These are phyloP conservation scores for Guadua angustifolia DNA, from an alignment of 176 grass and related monocot genomes.

Conservation along the genomic window DNA sequence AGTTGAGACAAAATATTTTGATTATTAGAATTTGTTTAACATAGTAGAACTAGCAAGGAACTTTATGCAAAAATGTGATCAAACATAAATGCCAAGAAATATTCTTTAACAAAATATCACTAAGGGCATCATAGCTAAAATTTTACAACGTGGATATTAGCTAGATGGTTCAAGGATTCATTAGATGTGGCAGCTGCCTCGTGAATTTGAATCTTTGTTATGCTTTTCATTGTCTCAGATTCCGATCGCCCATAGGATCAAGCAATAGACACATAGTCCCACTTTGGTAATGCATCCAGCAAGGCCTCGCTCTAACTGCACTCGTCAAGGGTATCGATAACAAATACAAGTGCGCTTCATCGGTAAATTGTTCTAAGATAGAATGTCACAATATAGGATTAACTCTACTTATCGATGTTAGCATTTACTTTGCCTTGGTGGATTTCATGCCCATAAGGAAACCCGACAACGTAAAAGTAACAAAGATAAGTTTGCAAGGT, in stretches of 20 bases:
- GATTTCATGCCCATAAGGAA: slow-evolving; percentile 70
- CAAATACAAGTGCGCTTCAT: slow-evolving; percentile 23
- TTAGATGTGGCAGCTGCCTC: slow-evolving; percentile 13
- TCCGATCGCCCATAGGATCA: slow-evolving; percentile 42
- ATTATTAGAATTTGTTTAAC: not conserved
- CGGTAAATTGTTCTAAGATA: not conserved
- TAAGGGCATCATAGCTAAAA: slow-evolving; percentile 33
- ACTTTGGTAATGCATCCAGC: slow-evolving; percentile 70
- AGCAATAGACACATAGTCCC: slow-evolving; percentile 61
- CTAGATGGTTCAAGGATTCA: slow-evolving; percentile 74
- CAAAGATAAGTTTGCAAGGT: slow-evolving; percentile 79
- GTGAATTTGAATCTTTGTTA: slow-evolving; percentile 23
- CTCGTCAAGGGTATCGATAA: slow-evolving; percentile 84
- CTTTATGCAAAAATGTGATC: not conserved
- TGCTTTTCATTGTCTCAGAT: slow-evolving; percentile 42
- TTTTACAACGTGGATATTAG: slow-evolving; percentile 83
- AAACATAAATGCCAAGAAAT: not conserved
- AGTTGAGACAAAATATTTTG: slow-evolving; percentile 16
- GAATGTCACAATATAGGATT: slow-evolving; percentile 4
- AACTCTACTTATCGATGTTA: slow-evolving; percentile 70
- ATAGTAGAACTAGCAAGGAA: not conserved
- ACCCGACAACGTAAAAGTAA: slow-evolving; percentile 89
- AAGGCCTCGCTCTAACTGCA: slow-evolving; percentile 87
- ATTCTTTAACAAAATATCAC: slow-evolving; percentile 1
- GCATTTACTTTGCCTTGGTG: slow-evolving; percentile 75